phyloP scores from a whole-genome alignment of 768 basidiomycete genomes.

The Suillus tomentosus region DNA sequence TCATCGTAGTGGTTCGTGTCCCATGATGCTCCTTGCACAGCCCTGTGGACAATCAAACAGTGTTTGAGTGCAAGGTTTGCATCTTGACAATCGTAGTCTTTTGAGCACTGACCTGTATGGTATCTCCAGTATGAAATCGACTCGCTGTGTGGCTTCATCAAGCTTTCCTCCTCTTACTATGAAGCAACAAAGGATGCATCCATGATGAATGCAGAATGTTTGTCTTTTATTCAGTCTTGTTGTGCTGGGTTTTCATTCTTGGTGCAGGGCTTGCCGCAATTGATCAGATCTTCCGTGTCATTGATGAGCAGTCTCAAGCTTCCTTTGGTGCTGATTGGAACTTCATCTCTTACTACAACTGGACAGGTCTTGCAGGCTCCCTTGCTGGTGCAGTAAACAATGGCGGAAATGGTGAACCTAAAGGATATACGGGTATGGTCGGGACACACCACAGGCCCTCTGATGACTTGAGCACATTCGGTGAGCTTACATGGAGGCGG shows the following conservation, averaged over 20 bases:
- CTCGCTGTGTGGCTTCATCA: conserved; percentile 77
- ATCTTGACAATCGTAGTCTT: neutral
- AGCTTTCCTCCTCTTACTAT: conserved; percentile 74
- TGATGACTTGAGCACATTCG: conserved; percentile 70
- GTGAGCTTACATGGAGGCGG: conserved; percentile 36
- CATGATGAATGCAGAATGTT: conserved; percentile 73
- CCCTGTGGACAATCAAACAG: conserved; percentile 66
- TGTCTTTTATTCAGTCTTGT: conserved; percentile 20
- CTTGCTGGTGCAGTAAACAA: conserved; percentile 66
- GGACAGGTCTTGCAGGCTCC: conserved; percentile 68
- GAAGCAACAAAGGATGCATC: conserved; percentile 69
- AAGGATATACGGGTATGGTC: conserved; percentile 70
- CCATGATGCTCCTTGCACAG: conserved; percentile 35
- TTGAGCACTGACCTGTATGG: too few relatives aligned
- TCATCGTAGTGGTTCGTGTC: neutral
- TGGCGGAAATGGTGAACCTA: conserved; percentile 73
- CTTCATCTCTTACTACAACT: conserved; percentile 78
- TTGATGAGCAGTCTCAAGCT: conserved; percentile 72
- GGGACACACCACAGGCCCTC: conserved; percentile 79
- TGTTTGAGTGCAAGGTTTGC: conserved; percentile 81
- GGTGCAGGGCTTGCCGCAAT: conserved; percentile 65
- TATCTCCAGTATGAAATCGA: conserved; percentile 70
- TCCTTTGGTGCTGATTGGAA: conserved; percentile 73
- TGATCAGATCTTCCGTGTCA: conserved; percentile 72
- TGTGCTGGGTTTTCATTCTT: conserved; percentile 13